Evolutionary conservation across 2,329 filamentous ascomycete genomes (phyloP), one percentile per base, ranked within the genome.

Genomic region (Pseudopyricularia cyperi): DNA sequence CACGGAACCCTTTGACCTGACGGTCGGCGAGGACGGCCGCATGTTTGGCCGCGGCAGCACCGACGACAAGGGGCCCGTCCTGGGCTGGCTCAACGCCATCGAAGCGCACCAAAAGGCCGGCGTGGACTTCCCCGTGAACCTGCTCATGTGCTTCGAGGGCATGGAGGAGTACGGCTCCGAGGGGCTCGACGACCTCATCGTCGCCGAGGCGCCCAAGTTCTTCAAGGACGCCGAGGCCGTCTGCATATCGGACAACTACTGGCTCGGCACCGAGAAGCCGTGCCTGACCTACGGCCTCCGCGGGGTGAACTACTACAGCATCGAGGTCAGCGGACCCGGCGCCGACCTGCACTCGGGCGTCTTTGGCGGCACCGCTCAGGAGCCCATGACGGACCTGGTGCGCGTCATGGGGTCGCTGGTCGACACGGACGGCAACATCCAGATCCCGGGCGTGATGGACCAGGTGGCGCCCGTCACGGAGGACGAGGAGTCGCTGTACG

Each of bases 151-250:
- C 76, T 97, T 98, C 61, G 93, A 98, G 76, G 93, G 93, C 48
- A 98, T 98, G 93, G 93, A 98, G 72, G 93, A 98, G 73, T 95
- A 95, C 66, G 93, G 93, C 50, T 96, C 90, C 0, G 91, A 97
- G 66, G 93, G 93, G 35, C 77, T 98, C 52, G 93, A 98, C 63
- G 91, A 95, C 60, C 86, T 97, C 59, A 96, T 98, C 70, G 77
- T 86, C 59, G 83, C 80, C 47, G 93, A 98, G 72, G 89, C 86
- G 58, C 89, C 94, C 72, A 86, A 87, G 62, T 97, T 84, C 76
- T 98, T 98, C 74, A 89, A 89, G 63, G 91, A 96, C 62, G 83
- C 89, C 34, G 93, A 98, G 59, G 93, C 90, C 6, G 89, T 97
- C 55, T 98, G 93, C 73, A 98, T 98, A 66, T 95, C 89, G 48